Evolutionary conservation across 2,329 filamentous ascomycete species (phyloP).

Genomic region (Mycosphaerella arachidis): DNA sequence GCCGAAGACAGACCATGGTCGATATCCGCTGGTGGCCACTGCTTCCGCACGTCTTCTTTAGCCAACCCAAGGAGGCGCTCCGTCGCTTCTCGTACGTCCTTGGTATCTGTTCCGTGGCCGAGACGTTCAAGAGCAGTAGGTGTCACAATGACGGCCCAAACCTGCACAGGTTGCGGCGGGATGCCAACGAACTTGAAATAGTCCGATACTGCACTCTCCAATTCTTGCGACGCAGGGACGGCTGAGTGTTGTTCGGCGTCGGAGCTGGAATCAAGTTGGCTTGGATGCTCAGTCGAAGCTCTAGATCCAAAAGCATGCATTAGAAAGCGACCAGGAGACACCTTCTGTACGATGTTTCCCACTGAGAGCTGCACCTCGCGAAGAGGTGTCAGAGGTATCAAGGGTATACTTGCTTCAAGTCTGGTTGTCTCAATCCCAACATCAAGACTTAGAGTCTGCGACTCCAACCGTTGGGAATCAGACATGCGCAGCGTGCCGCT

Average conservation of each 20-base stretch:
- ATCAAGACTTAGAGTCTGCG: slow-evolving; percentile 17
- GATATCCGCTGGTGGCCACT: neutral
- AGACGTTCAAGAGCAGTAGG: neutral
- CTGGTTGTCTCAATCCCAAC: neutral
- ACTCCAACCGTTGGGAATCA: slow-evolving; percentile 18
- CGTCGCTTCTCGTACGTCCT: neutral
- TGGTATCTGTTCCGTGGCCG: slow-evolving; percentile 2
- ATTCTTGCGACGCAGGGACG: slow-evolving; percentile 63
- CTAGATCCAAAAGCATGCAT: neutral
- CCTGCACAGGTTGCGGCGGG: slow-evolving; percentile 50
- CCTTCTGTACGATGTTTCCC: slow-evolving; percentile 70
- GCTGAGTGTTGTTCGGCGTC: neutral
- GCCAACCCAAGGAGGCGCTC: neutral
- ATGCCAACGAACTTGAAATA: slow-evolving; percentile 48
- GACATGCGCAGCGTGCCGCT: slow-evolving; percentile 8
- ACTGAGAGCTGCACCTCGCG: slow-evolving; percentile 61
- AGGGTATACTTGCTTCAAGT: slow-evolving; percentile 20
- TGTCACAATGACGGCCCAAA: slow-evolving; percentile 70
- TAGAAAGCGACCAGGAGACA: neutral
- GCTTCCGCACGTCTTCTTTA: neutral
- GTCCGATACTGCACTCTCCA: slow-evolving; percentile 60
- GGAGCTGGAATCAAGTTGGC: slow-evolving; percentile 9
- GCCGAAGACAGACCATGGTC: neutral
- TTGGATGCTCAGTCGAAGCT: neutral
- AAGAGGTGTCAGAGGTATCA: slow-evolving; percentile 57